Conservation (phyloP, 176 grass and related monocot species). For the Lolium perenne region DNA sequence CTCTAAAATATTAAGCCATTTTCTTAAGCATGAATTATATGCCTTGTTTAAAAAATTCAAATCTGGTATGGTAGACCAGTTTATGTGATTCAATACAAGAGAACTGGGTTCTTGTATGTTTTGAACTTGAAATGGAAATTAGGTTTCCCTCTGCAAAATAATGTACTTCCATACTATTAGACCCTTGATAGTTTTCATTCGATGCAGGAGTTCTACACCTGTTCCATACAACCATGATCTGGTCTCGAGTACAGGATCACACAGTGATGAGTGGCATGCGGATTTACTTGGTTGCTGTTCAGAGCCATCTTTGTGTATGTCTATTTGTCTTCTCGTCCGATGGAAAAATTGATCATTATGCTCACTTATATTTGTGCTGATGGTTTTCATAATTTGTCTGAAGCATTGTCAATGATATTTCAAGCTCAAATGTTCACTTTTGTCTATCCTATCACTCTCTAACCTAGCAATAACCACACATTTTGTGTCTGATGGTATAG, state of each 20-base stretch:
- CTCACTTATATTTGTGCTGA: not conserved
- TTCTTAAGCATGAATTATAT: not conserved
- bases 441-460: not conserved
- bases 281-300: slow-evolving; percentile 99
- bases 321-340: slow-evolving; percentile 12
- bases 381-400: not conserved
- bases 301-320: slow-evolving; percentile 95
- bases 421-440: not conserved
- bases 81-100: slow-evolving; percentile 16
- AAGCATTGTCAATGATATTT: slow-evolving; percentile 8
- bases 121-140: not conserved
- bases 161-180: not conserved
- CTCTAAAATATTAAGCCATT: not conserved
- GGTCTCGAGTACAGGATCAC: slow-evolving; percentile 53
- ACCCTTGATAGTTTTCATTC: slow-evolving; percentile 38
- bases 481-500: slow-evolving; percentile 16
- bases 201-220: slow-evolving; percentile 65
- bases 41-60: slow-evolving; percentile 14
- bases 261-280: slow-evolving; percentile 80
- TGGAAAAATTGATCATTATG: not conserved
- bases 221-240: slow-evolving; percentile 57
- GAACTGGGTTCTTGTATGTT: not conserved
- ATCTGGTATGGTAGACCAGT: slow-evolving; percentile 5
- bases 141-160: not conserved
- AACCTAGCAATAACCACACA: not conserved